phyloP scores from a whole-genome alignment of 2,329 filamentous ascomycete species.

The Hypomyces rosellus region DNA sequence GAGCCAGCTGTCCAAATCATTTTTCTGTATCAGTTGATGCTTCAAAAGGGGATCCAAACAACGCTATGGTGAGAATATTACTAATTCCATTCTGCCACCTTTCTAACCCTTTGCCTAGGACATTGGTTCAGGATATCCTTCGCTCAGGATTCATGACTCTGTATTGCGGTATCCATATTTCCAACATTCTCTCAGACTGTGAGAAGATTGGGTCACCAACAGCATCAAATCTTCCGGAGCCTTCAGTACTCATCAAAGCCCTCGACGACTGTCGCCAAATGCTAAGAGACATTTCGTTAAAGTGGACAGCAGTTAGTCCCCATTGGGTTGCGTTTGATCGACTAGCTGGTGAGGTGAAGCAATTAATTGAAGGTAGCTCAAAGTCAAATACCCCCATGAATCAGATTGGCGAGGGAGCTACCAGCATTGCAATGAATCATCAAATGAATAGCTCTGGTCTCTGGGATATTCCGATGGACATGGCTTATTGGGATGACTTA shows the following conservation, averaged over 20 bases:
- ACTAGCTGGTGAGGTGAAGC: conserved; percentile 5
- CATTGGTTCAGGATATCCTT: conserved; percentile 8
- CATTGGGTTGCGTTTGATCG: conserved; percentile 9
- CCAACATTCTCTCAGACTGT: conserved; percentile 4
- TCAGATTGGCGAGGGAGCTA: not conserved
- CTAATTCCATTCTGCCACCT: not conserved
- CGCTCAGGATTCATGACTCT: conserved; percentile 8
- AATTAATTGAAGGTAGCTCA: conserved; percentile 1
- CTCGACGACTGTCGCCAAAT: conserved; percentile 8
- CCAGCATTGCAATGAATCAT: not conserved
- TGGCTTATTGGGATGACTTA: conserved; percentile 7
- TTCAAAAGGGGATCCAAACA: conserved; percentile 5
- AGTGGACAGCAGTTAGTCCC: conserved; percentile 4
- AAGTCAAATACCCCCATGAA: not conserved
- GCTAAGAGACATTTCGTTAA: conserved; percentile 6
- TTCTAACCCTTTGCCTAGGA: not conserved
- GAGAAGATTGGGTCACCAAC: not conserved
- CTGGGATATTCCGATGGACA: conserved; percentile 9
- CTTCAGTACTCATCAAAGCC: conserved; percentile 2
- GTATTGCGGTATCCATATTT: conserved; percentile 9
- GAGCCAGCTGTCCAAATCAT: conserved; percentile 7
- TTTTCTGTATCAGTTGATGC: conserved; percentile 5
- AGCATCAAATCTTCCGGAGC: not conserved
- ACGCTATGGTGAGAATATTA: conserved; percentile 2
- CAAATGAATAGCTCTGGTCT: not conserved